Conservation (phyloP, 1,139 yeast genomes). For the Pichia sp. region DNA sequence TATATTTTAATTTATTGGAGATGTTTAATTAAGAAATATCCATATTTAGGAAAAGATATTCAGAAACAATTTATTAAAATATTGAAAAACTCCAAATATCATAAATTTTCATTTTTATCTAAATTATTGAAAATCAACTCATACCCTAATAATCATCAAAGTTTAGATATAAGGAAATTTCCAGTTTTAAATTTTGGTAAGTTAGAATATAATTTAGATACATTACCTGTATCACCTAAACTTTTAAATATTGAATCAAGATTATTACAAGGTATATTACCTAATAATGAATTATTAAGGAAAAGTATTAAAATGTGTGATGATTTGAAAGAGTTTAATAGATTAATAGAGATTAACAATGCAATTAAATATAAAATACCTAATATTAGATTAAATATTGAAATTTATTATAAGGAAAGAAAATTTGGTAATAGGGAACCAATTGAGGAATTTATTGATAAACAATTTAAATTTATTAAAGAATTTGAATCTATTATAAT, state of each 20-base stretch:
- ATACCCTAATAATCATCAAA: conserved; percentile 1
- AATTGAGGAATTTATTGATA: conserved; percentile 6
- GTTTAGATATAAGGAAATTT: conserved; percentile 6
- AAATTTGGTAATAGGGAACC: conserved; percentile 9
- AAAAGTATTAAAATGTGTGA: conserved; percentile 16
- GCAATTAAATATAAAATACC: conserved; percentile 12
- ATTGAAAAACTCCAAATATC: conserved; percentile 10
- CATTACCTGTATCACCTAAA: conserved; percentile 14
- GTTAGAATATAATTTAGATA: conserved; percentile 9
- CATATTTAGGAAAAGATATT: conserved; percentile 15
- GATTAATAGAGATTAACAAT: conserved; percentile 14
- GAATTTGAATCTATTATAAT: conserved; percentile 4
- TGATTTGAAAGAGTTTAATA: conserved; percentile 15
- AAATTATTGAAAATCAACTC: conserved; percentile 6
- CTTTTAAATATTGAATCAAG: conserved; percentile 19
- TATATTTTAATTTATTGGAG: conserved; percentile 19
- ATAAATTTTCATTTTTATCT: conserved; percentile 9
- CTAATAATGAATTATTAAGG: conserved; percentile 17
- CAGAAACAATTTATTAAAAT: conserved; percentile 5
- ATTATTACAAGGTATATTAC: conserved; percentile 21
- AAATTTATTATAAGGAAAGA: conserved; percentile 20
- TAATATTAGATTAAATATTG: conserved; percentile 13
- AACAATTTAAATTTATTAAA: conserved; percentile 5
- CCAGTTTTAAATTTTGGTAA: conserved; percentile 10
- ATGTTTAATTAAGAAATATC: conserved; percentile 18